Evolutionary conservation across 306 rosid species (phyloP).

Genomic region (Herpetospermum pedunculosum): DNA sequence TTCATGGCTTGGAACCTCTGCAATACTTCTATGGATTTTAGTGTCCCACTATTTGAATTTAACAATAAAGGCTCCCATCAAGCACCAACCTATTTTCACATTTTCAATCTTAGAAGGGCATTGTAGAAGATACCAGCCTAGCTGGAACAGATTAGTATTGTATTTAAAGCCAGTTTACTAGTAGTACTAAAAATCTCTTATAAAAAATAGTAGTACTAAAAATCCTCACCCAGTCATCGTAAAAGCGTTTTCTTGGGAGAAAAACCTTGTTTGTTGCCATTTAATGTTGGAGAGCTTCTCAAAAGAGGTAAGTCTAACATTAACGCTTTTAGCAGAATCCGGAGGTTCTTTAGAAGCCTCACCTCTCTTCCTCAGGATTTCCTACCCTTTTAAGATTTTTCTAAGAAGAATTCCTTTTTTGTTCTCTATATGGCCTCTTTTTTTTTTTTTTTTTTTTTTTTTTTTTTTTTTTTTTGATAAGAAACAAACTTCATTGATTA

Average conservation of each 20-base stretch:
- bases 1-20: background rate
- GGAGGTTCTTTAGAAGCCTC: background rate
- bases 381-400: background rate
- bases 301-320: background rate
- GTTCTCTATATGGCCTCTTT: background rate
- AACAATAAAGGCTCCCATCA: background rate
- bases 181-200: background rate
- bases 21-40: background rate
- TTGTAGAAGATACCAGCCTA: background rate
- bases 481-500: too few relatives aligned
- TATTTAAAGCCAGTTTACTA: background rate
- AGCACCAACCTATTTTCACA: background rate
- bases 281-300: background rate
- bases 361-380: background rate
- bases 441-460: background rate
- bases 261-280: background rate
- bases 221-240: background rate
- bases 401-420: background rate
- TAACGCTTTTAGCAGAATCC: background rate
- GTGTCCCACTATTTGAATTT: background rate
- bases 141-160: background rate
- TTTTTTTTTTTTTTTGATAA: background rate
- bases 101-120: background rate
- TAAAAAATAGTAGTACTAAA: background rate
- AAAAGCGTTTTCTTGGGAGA: background rate